phyloP scores from a whole-genome alignment of 805 yeast genomes.

The Metschnikowia orientalis region DNA sequence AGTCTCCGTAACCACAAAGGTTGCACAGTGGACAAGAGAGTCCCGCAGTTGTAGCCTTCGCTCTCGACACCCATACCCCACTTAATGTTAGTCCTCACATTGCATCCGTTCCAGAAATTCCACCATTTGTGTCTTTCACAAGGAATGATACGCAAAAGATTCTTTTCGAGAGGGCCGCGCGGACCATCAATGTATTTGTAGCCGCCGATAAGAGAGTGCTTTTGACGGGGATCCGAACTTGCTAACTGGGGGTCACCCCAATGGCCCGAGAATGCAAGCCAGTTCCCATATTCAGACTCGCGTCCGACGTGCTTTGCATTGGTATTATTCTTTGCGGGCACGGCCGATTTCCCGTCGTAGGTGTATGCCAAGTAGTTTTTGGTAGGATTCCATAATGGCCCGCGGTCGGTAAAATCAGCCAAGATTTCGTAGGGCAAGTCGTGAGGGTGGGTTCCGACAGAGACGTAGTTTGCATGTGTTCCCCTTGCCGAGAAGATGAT shows the following conservation, averaged over 20 bases:
- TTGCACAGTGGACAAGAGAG: constrained; percentile 47
- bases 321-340: constrained; percentile 37
- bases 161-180: constrained; percentile 79
- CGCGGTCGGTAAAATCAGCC: constrained; percentile 91
- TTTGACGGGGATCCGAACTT: constrained; percentile 71
- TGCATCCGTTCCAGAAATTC: constrained; percentile 83
- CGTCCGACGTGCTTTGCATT: constrained; percentile 48
- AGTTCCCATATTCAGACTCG: constrained; percentile 54
- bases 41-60: constrained; percentile 82
- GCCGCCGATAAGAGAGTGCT: constrained; percentile 77
- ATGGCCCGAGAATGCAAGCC: constrained; percentile 77
- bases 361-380: constrained; percentile 78
- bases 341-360: constrained; percentile 54
- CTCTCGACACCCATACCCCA: constrained; percentile 87
- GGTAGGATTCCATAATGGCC: constrained; percentile 93
- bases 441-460: constrained; percentile 95
- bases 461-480: constrained; percentile 93
- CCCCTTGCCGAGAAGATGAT: constrained; percentile 89
- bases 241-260: constrained; percentile 86
- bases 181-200: constrained; percentile 94
- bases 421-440: constrained; percentile 90
- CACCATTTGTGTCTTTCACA: constrained; percentile 92
- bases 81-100: constrained; percentile 64
- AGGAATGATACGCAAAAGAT: constrained; percentile 60
- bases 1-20: constrained; percentile 49